Percentiles rank a stretch among this genome's conserved stretches.
These are phyloP conservation scores for Saturnispora hagleri DNA, from an alignment of 805 yeast genomes.

Conservation along the genomic window DNA sequence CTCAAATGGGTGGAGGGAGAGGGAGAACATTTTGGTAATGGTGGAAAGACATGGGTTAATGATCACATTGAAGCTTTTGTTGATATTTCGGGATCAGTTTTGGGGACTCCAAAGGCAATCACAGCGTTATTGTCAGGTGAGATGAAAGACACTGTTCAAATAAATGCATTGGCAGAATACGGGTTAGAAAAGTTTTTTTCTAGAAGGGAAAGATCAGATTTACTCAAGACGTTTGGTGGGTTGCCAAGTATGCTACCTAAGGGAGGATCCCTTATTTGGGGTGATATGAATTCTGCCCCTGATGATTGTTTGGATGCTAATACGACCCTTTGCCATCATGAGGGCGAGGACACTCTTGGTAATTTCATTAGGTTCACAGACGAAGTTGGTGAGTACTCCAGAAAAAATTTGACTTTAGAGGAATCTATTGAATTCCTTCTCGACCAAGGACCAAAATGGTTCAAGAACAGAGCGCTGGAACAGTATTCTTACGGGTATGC, in stretches of 20 bases:
- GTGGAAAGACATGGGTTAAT: conserved; percentile 86
- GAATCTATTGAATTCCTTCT: conserved; percentile 61
- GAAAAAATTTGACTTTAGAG: conserved; percentile 49
- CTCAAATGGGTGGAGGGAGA: conserved; percentile 94
- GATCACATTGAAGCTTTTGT: conserved; percentile 72
- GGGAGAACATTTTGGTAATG: conserved; percentile 76
- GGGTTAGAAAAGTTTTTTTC: conserved; percentile 93
- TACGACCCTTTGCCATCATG: conserved; percentile 11
- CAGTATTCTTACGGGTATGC: conserved; percentile 81
- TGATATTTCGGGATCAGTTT: conserved; percentile 79
- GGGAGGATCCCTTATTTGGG: conserved; percentile 92
- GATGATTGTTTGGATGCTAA: conserved; percentile 39
- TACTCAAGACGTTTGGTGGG: conserved; percentile 88
- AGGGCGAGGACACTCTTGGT: conserved; percentile 43
- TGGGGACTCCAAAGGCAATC: conserved; percentile 92
- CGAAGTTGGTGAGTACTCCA: conserved; percentile 33
- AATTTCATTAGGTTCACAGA: conserved; percentile 60
- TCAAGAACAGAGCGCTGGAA: conserved; percentile 47
- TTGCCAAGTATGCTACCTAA: conserved; percentile 93
- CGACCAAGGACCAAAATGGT: conserved; percentile 70
- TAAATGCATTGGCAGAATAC: conserved; percentile 85
- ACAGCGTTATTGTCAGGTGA: conserved; percentile 94
- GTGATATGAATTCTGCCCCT: conserved; percentile 56
- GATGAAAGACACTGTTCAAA: conserved; percentile 94
- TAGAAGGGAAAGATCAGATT: conserved; percentile 76